Evolutionary conservation across 2,329 filamentous ascomycete species (phyloP).

Genomic region (Pezicula carpinea): DNA sequence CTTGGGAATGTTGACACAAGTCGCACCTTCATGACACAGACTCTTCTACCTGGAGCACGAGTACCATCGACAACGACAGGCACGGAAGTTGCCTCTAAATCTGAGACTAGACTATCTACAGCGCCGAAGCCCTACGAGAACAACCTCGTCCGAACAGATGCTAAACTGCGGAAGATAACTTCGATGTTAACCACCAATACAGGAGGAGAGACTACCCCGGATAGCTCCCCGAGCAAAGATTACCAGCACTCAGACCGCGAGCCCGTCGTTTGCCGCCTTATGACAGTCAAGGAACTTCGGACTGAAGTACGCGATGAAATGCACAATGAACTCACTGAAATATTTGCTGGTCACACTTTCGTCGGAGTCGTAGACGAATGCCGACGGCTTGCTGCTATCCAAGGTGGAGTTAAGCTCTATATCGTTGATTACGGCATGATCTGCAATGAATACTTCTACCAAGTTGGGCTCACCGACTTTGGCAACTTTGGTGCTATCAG

Average conservation of each 20-base stretch:
- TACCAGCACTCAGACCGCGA: constrained; percentile 72
- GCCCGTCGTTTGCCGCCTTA: constrained; percentile 65
- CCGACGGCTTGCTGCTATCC: constrained; percentile 84
- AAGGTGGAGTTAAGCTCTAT: constrained; percentile 87
- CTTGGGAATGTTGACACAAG: constrained; percentile 88
- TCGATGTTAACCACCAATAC: constrained; percentile 67
- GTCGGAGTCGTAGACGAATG: constrained; percentile 87
- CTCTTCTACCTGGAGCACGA: constrained; percentile 67
- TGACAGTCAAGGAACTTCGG: constrained; percentile 82
- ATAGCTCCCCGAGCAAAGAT: constrained; percentile 42
- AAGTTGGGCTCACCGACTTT: constrained; percentile 90
- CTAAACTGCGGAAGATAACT: constrained; percentile 87
- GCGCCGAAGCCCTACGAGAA: constrained; percentile 69
- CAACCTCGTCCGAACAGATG: constrained; percentile 85
- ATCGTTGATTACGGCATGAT: constrained; percentile 89
- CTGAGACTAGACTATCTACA: constrained; percentile 17
- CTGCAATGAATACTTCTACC: constrained; percentile 90
- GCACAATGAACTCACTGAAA: constrained; percentile 81
- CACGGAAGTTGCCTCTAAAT: constrained; percentile 7
- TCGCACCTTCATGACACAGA: constrained; percentile 91
- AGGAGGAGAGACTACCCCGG: constrained; percentile 18
- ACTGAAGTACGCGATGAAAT: constrained; percentile 74
- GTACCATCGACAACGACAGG: constrained; percentile 28
- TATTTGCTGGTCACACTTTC: constrained; percentile 85
- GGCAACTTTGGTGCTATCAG: constrained; percentile 86